Conservation (phyloP, 1,284 basidiomycete genomes). For the Exsudoporus floridanus region DNA sequence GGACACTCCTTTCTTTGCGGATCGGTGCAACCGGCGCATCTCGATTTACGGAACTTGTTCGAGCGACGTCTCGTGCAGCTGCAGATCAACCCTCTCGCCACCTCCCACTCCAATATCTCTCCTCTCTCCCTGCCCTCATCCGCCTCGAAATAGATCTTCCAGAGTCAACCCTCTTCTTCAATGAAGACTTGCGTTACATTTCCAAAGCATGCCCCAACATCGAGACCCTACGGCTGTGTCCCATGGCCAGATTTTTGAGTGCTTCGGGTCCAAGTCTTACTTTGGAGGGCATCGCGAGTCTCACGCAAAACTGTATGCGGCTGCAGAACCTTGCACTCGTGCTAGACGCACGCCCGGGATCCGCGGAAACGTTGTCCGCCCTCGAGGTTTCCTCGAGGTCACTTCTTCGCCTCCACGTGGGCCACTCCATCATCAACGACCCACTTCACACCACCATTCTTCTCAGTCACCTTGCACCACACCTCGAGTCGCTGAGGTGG, state of each 20-base stretch:
- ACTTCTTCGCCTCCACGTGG: constrained; percentile 64
- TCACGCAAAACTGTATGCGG: constrained; percentile 56
- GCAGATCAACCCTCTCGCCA: constrained; percentile 51
- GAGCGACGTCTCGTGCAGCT: constrained; percentile 60
- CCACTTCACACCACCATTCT: constrained; percentile 65
- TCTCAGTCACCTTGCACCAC: constrained; percentile 72
- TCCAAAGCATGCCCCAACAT: constrained; percentile 63
- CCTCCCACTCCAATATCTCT: constrained; percentile 60
- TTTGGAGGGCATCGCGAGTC: constrained; percentile 56
- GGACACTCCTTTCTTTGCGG: constrained; percentile 57
- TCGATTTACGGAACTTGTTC: constrained; percentile 63
- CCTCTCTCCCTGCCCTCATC: constrained; percentile 49
- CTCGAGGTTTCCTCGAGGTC: constrained; percentile 57
- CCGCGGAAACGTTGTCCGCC: constrained; percentile 45
- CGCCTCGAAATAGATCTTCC: constrained; percentile 73
- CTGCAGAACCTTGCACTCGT: constrained; percentile 65
- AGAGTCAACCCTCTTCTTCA: constrained; percentile 63
- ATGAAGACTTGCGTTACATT: constrained; percentile 56
- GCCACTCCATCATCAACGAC: constrained; percentile 69
- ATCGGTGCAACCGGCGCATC: constrained; percentile 62
- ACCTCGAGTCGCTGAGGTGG: constrained; percentile 64
- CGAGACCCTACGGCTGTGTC: constrained; percentile 63
- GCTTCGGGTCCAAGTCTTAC: constrained; percentile 49
- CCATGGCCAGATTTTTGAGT: constrained; percentile 60
- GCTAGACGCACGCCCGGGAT: constrained; percentile 54